A percentile compares a stretch with the other conserved stretches of the same genome.
Conservation (phyloP, 345 rosid species). For the Lepidium aucheri region DNA sequence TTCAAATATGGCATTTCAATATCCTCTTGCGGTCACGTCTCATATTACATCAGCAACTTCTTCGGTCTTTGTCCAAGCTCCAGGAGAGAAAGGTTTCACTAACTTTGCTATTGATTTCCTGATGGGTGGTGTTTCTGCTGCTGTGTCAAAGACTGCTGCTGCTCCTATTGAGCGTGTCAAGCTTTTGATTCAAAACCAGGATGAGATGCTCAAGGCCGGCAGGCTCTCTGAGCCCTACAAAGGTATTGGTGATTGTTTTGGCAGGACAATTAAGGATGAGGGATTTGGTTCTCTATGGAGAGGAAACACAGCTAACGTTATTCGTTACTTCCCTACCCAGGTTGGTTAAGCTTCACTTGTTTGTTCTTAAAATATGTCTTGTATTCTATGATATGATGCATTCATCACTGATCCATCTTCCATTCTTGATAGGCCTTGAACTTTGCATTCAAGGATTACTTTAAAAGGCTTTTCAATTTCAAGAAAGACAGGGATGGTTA, state of each 20-base stretch:
- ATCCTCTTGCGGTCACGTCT: constrained; percentile 16
- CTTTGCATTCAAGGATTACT: constrained; percentile 92
- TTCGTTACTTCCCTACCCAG: constrained; percentile 92
- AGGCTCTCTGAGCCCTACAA: constrained; percentile 80
- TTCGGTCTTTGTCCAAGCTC: constrained; percentile 53
- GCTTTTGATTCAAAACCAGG: constrained; percentile 85
- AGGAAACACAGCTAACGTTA: constrained; percentile 85
- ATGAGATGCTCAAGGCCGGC: constrained; percentile 82
- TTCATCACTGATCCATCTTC: not conserved
- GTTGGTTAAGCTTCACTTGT: constrained; percentile 13
- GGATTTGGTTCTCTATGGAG: constrained; percentile 68
- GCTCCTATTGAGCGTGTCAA: constrained; percentile 91
- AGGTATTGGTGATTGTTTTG: constrained; percentile 82
- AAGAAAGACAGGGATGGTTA: constrained; percentile 86
- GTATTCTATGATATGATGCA: not conserved
- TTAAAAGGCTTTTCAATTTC: constrained; percentile 83
- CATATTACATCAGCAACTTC: constrained; percentile 28
- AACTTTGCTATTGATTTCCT: constrained; percentile 66
- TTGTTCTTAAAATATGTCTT: not conserved
- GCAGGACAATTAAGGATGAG: constrained; percentile 58
- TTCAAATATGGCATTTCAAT: constrained; percentile 53
- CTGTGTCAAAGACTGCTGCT: constrained; percentile 80
- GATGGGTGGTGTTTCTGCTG: constrained; percentile 91
- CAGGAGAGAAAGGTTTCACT: constrained; percentile 56
- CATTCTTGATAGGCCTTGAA: constrained; percentile 54